Base-by-base conservation (phyloP, 176 grass and related monocot genomes). In the Musa beccarii region DNA sequence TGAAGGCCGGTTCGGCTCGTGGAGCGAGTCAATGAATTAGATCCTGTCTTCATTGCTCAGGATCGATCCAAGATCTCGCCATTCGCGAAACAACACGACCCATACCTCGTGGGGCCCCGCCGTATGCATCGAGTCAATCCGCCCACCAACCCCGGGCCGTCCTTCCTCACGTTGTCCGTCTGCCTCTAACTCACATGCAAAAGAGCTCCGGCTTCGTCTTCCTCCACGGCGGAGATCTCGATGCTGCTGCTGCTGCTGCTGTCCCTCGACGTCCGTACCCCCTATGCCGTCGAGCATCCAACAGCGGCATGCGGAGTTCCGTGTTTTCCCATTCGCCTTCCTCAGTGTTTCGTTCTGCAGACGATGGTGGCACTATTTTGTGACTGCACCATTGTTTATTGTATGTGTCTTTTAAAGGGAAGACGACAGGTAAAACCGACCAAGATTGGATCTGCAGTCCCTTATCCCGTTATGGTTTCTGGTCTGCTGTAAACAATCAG, bases 361-460 rank as follows among this genome's bases (percentile, higher is more conserved):
- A 34, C 2, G 25, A 43, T 5, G 34, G 34, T 43, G 34, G 34
- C 34, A 43, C 4, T 43, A 43, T 43, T 6, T 43, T 43, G 34
- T 43, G 34, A 43, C 5, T 43, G 34, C 4, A 43, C 34, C 34
- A 43, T 43, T 43, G 34, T 43, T 43, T 43, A 6, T 43, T 43
- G 34, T 43, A 5, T 43, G 34, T 43, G 34, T 43, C 5, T 4
- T 68, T 28, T 10, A 49, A 8, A 49, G 23, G 16, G 66, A 49
- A 68, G 54, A 57, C 12, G 54, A 57, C 54, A 57, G 54, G 54
- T 57, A 57, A 67, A 25, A 14, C 64, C 64, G 64, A 67, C 64
- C 64, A 67, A 67, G 64, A 67, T 67, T 67, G 64, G 64, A 67
- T 67, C 64, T 67, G 64, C 64, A 67, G 64, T 67, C 23, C 63